Base-by-base conservation (phyloP, 345 rosid genomes). In the Tarenaya hassleriana region DNA sequence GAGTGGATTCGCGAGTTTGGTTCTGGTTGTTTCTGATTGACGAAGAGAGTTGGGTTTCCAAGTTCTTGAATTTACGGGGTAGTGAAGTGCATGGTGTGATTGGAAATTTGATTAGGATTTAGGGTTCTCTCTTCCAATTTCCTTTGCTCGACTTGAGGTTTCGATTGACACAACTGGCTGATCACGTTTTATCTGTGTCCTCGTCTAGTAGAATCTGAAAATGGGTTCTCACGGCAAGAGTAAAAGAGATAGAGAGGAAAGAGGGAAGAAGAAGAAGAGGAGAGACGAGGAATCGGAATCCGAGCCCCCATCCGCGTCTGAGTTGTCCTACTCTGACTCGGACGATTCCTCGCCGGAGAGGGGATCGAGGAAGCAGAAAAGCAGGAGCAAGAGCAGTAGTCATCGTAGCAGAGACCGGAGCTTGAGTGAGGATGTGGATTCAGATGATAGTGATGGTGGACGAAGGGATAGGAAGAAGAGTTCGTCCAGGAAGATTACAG, bases 401-500 rank as follows among this genome's bases (percentile, higher is more conserved):
- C 67, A 74, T 17, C 39, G 51, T 19, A 44, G 56, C 3, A 55
- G 77, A n/a, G 54, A 47, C 33, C 44, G 7, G 39, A 53, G 34
- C 52, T 64, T 62, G 34, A 56, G 44, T 13, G 52, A 52, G 31
- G 56, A 56, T 7, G 52, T 47, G 21, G 70, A 63, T 42, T 69
- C 76, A 3, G 56, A 38, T 12, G 78, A 69, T 44, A 58, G 75
- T 37, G 67, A 68, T 35, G 74, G 49, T 16, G 70, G 76, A 24
- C 76, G 67, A 5, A 62, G 64, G 34, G 74, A 69, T 34, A 59
- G 45, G 58, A 82, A 74, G 81, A 78, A 63, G 54, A 70, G 50
- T 60, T 69, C 78, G 12, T 76, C 85, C 14, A 76, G 82, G 57
- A 64, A 68, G 21, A 34, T 79, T 53, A 60, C 88, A 0, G 84